A percentile compares a stretch with the other conserved stretches of the same genome.
These are phyloP conservation scores for Penicillium macrosclerotiorum DNA, from an alignment of 495 filamentous ascomycete species.

Conservation along the genomic window DNA sequence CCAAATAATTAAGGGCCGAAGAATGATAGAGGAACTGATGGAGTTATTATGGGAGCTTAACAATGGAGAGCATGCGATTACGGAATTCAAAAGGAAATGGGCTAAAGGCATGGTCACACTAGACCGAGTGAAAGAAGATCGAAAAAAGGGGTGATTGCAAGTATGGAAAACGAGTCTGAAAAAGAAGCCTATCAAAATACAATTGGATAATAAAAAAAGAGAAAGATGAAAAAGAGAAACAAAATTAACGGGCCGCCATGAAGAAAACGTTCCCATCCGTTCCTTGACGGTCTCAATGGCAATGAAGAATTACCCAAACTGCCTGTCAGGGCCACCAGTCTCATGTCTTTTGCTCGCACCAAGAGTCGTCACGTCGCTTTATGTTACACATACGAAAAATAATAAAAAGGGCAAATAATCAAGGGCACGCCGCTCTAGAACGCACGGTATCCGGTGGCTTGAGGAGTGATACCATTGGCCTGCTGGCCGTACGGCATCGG, in stretches of 20 bases:
- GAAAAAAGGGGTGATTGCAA: too few species aligned
- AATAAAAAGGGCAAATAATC: conserved; percentile 9
- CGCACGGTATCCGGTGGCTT: conserved; percentile 69
- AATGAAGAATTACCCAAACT: conserved; percentile 2
- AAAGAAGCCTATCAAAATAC: conserved; percentile 20
- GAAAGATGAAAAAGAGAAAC: conserved; percentile 17
- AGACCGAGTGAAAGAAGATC: too few species aligned
- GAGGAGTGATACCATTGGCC: conserved; percentile 77
- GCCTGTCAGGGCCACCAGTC: background rate
- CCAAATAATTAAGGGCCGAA: too few species aligned
- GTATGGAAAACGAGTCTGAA: too few species aligned
- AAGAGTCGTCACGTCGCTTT: conserved; percentile 35
- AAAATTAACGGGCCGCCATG: conserved; percentile 27
- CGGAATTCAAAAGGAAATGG: too few species aligned
- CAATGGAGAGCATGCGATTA: too few species aligned
- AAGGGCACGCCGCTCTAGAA: conserved; percentile 42
- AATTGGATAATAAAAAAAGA: conserved; percentile 15
- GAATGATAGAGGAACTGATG: too few species aligned
- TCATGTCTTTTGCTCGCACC: conserved; percentile 28
- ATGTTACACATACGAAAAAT: conserved; percentile 39
- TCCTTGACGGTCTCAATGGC: too few species aligned
- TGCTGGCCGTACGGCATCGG: conserved; percentile 62
- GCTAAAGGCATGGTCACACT: too few species aligned
- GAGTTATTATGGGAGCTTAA: too few species aligned
- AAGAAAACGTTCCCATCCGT: too few species aligned